Evolutionary conservation across 2,329 filamentous ascomycete species (phyloP).

Genomic region (Fonsecaea pedrosoi): DNA sequence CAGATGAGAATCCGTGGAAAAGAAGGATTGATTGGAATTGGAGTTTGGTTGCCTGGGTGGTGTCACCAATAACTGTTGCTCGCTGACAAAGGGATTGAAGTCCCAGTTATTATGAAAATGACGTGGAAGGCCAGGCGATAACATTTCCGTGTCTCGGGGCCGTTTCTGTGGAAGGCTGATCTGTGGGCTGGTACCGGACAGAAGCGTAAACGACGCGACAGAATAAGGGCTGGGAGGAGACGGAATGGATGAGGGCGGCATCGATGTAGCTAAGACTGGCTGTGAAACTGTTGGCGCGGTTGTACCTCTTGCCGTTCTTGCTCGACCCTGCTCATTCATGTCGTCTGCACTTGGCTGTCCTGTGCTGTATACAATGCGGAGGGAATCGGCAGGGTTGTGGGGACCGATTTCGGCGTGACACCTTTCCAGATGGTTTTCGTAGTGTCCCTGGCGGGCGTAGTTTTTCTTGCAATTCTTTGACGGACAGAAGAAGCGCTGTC

Average conservation of each 20-base stretch:
- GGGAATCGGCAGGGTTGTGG: slow-evolving; percentile 16
- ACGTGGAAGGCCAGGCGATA: background rate
- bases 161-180: background rate
- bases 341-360: background rate
- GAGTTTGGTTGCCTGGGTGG: background rate
- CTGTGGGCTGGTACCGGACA: slow-evolving; percentile 6
- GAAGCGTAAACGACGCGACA: background rate
- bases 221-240: background rate
- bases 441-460: slow-evolving; percentile 25
- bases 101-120: background rate
- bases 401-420: slow-evolving; percentile 20
- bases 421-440: slow-evolving; percentile 27
- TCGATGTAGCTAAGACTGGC: background rate
- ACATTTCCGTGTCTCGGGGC: background rate
- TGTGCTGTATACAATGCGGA: slow-evolving; percentile 3
- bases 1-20: background rate
- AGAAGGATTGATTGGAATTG: background rate
- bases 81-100: too few relatives aligned
- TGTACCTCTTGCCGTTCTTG: background rate
- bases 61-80: background rate
- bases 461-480: slow-evolving; percentile 29
- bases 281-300: background rate
- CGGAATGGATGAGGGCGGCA: background rate
- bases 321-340: background rate
- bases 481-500: slow-evolving; percentile 27